Evolutionary conservation across 495 filamentous ascomycete genomes (phyloP).

Genomic region (Chaetomium fimeti): DNA sequence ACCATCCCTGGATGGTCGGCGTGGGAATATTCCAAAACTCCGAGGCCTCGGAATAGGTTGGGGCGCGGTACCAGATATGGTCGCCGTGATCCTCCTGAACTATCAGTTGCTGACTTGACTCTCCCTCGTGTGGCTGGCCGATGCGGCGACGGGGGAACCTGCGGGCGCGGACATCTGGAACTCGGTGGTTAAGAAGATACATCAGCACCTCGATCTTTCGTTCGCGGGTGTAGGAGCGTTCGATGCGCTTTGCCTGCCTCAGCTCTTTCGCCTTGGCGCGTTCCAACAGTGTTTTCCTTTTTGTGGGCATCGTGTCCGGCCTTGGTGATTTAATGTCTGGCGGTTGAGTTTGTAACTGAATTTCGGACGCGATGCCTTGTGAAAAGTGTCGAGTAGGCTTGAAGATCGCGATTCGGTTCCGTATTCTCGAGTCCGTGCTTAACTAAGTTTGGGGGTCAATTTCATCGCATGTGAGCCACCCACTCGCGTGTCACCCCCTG

Average conservation of each 20-base stretch:
- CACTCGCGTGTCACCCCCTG: too few species aligned
- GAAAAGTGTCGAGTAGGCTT: too few species aligned
- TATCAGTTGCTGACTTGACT: constrained; percentile 6
- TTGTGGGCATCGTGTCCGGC: constrained; percentile 17
- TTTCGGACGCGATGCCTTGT: neutral
- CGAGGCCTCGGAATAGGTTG: constrained; percentile 32
- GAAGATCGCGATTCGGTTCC: too few species aligned
- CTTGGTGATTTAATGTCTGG: neutral
- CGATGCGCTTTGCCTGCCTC: constrained; percentile 28
- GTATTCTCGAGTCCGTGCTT: too few species aligned
- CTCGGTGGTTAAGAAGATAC: constrained; percentile 31
- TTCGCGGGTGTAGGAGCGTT: constrained; percentile 29
- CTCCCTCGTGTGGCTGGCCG: constrained; percentile 26
- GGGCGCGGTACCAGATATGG: constrained; percentile 28
- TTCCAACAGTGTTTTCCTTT: constrained; percentile 29
- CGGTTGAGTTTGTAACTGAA: too few species aligned
- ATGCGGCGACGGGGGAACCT: constrained; percentile 26
- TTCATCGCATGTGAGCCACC: too few species aligned
- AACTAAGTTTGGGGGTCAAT: too few species aligned
- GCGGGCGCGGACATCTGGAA: constrained; percentile 20
- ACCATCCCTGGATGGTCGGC: constrained; percentile 34
- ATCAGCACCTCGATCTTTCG: constrained; percentile 36
- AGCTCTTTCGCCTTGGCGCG: constrained; percentile 17
- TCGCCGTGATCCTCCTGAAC: constrained; percentile 18
- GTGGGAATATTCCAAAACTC: constrained; percentile 31